Evolutionary conservation across 2,329 filamentous ascomycete genomes (phyloP), one percentile per base, ranked within the genome.

Genomic region (Alternaria triticina): DNA sequence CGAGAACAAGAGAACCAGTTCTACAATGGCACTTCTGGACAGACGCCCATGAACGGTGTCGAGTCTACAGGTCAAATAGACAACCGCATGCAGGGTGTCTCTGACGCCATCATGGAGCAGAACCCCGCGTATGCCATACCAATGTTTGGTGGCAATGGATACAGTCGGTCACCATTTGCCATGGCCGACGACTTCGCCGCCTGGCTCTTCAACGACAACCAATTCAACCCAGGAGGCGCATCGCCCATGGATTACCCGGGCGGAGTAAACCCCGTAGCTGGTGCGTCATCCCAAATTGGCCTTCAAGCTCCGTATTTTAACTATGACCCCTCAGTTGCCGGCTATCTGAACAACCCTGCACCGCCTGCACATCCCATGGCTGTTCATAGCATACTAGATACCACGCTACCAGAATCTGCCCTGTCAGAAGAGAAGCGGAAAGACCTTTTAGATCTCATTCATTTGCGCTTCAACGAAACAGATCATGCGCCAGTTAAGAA

Each of bases 121-220:
- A 64, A 84, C 75, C 49, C 83, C 70, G 72, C 83, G 70, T 90
- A 88, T 60, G 89, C 91, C 5, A 92, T 96, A 71, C 93, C 95
- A 1, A 90, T 97, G 25, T 97, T 97, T 79, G 93, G 93, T 15
- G 90, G 87, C 25, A 93, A 97, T 71, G 90, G 88, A 17, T 90
- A 93, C 64, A 94, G 92, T 70, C 92, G 95, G 61, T 97, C 94
- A 3, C 94, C 95, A 0, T 95, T 95, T 75, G 90, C 91, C 9
- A 91, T 96, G 83, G 91, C 92, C 0, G 93, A 96, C 75, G 93
- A 97, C 74, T 96, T 96, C 73, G 90, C 94, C 68, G 90, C 91
- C 6, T 97, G 91, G 84, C 80, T 96, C 25, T 96, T 96, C 80
- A 94, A 91, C 75, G 89, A 89, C 36, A 86, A 86, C 17, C 83